Base-by-base conservation (phyloP, 768 basidiomycete genomes). In the Naematelia encephala region DNA sequence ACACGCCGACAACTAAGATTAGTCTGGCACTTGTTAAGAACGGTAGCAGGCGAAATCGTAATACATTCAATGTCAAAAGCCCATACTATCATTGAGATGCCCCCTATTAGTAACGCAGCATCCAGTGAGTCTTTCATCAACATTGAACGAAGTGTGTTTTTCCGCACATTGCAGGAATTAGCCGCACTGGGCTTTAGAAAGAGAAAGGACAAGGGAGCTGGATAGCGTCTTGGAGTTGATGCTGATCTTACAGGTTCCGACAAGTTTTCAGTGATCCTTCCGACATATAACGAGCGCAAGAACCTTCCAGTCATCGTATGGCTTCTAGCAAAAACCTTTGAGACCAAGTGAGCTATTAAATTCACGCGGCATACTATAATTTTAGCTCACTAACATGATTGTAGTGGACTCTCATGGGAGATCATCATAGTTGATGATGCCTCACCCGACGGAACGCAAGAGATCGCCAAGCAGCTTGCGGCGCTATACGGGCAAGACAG, bases 281-380 rank as follows among this genome's bases (percentile, higher is more conserved):
- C 91, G 27, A 94, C 91, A 1, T 94, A 93, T 78, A 92, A 94
- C 73, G 91, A 93, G 75, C 85, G 91, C 70, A 90, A 88, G 79
- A 93, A 94, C 71, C 79, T 94, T 16, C 91, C 91, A 0, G 84
- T 94, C 54, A 87, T 93, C 60, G 73, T 91, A 28, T 93, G 90
- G 88, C 80, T 94, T 1, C 79, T 94, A 49, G 88, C 87, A 12
- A 86, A 82, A 60, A 85, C 84, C 1, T 93, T 94, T 63, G 76
- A 80, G 49, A 84, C 88, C 72, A 82, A 90, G 91, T 91, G 73
- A 70, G 87, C 16, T 49, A 19, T 16, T 8, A 16, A n/a, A n/a
- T n/a, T 28, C 39, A 14, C 26, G 21, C 14, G 4, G 12, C 39
- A 14, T 42, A 16, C 52, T 19, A 19, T 47, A 27, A 42, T 43